phyloP scores from a whole-genome alignment of 1,284 basidiomycete genomes.

The Cystobasidium pallidum region DNA sequence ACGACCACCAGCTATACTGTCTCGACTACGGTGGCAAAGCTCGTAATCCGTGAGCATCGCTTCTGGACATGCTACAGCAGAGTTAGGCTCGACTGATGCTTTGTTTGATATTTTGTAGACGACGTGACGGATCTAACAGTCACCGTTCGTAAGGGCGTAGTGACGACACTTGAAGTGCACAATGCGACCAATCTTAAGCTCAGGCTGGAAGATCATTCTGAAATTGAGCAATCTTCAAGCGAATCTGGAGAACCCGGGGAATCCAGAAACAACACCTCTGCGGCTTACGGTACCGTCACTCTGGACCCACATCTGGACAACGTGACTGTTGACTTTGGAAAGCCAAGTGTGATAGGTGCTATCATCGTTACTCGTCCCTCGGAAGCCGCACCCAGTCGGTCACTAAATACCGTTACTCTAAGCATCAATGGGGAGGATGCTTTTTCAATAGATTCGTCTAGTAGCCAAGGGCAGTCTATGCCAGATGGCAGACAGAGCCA shows the following conservation, averaged over 20 bases:
- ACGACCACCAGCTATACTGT: not conserved
- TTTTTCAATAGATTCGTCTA: not conserved
- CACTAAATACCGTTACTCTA: not conserved
- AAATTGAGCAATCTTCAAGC: no score
- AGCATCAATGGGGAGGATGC: not conserved
- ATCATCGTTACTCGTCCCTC: conserved; percentile 17
- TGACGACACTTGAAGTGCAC: conserved; percentile 32
- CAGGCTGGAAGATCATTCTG: not conserved
- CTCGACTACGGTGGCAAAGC: conserved; percentile 19
- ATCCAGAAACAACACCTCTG: not conserved
- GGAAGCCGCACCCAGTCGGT: not conserved
- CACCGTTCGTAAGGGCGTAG: conserved; percentile 19
- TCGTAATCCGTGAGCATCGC: conserved; percentile 20
- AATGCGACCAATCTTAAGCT: conserved; percentile 25
- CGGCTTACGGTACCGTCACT: conserved; percentile 30
- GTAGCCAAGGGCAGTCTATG: not conserved
- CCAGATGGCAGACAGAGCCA: conserved; percentile 2
- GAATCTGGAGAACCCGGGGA: not conserved
- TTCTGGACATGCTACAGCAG: not conserved
- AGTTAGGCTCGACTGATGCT: no score
- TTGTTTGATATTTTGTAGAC: conserved; percentile 14
- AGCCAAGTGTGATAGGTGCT: not conserved
- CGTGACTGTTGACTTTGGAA: conserved; percentile 13
- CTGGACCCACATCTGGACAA: conserved; percentile 30
- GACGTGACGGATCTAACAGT: conserved; percentile 26